These are phyloP conservation scores for Tetrahymena borealis DNA, from an alignment of 73 alveolate genomes.

Conservation along the genomic window DNA sequence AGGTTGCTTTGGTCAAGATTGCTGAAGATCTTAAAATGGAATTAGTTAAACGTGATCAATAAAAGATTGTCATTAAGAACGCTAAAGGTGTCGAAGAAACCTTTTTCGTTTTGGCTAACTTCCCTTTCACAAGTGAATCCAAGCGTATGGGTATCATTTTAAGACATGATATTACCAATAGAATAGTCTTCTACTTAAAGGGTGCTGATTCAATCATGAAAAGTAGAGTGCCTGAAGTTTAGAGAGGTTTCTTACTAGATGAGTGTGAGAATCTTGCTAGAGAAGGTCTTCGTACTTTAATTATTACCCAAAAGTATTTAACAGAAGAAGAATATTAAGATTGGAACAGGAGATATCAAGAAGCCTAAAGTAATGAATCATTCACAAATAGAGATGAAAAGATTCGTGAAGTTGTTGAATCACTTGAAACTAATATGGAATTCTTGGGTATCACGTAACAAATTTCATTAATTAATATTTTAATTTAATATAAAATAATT, in stretches of 20 bases:
- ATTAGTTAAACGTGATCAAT: slow-evolving; percentile 60
- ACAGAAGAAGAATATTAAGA: slow-evolving; percentile 57
- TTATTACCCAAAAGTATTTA: slow-evolving; percentile 68
- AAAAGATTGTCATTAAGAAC: slow-evolving; percentile 49
- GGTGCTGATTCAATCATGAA: slow-evolving; percentile 98
- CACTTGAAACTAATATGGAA: slow-evolving; percentile 80
- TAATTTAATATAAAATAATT: neutral
- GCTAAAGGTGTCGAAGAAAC: slow-evolving; percentile 53
- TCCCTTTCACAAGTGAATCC: slow-evolving; percentile 83
- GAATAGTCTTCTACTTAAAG: slow-evolving; percentile 73
- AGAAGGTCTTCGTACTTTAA: slow-evolving; percentile 90
- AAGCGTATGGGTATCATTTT: slow-evolving; percentile 92
- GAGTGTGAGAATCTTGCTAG: slow-evolving; percentile 86
- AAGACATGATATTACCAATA: slow-evolving; percentile 52
- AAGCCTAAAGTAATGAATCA: slow-evolving; percentile 52
- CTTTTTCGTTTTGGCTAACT: slow-evolving; percentile 70
- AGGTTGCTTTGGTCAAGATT: slow-evolving; percentile 86
- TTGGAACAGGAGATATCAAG: slow-evolving; percentile 60
- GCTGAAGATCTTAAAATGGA: slow-evolving; percentile 72
- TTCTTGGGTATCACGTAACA: slow-evolving; percentile 72
- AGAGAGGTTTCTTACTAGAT: slow-evolving; percentile 66
- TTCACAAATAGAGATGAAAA: slow-evolving; percentile 69
- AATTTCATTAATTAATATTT: neutral
- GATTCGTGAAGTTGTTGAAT: slow-evolving; percentile 53
- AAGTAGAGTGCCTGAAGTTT: slow-evolving; percentile 57